Evolutionary conservation across 495 filamentous ascomycete genomes (phyloP).

Genomic region (Xylaria scruposa): DNA sequence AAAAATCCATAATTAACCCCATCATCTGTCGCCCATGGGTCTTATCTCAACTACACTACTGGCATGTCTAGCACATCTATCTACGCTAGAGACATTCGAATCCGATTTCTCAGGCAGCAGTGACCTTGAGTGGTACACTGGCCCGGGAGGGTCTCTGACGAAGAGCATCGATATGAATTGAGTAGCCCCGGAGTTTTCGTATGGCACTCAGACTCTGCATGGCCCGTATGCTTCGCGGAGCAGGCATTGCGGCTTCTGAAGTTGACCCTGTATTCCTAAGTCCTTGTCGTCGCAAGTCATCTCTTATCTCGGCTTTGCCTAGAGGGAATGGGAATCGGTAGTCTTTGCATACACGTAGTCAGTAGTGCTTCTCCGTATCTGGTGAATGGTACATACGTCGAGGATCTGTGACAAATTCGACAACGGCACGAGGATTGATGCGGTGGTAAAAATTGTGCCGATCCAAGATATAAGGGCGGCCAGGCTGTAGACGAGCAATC

Average conservation of each 20-base stretch:
- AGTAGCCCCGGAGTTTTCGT: constrained; percentile 6
- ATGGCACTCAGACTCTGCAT: constrained; percentile 2
- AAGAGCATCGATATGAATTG: constrained; percentile 7
- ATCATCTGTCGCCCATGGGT: too few relatives aligned
- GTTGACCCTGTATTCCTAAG: background rate
- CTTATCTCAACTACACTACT: background rate
- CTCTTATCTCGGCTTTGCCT: background rate
- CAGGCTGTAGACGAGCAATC: background rate
- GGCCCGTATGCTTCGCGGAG: background rate
- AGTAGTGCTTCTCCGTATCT: background rate
- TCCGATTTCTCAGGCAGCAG: background rate
- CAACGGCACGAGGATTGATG: background rate
- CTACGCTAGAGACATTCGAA: background rate
- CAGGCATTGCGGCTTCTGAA: background rate
- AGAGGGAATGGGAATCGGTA: background rate
- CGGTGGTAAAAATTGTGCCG: background rate
- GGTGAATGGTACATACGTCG: background rate
- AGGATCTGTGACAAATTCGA: constrained; percentile 3
- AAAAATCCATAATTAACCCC: too few relatives aligned
- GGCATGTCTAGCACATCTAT: background rate
- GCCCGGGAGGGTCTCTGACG: background rate
- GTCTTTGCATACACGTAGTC: background rate
- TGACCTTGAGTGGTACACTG: background rate
- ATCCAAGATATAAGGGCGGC: background rate
- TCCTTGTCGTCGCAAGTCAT: constrained; percentile 5